Conservation (phyloP, 2,329 filamentous ascomycete genomes). For the Alternaria brassicicola region DNA sequence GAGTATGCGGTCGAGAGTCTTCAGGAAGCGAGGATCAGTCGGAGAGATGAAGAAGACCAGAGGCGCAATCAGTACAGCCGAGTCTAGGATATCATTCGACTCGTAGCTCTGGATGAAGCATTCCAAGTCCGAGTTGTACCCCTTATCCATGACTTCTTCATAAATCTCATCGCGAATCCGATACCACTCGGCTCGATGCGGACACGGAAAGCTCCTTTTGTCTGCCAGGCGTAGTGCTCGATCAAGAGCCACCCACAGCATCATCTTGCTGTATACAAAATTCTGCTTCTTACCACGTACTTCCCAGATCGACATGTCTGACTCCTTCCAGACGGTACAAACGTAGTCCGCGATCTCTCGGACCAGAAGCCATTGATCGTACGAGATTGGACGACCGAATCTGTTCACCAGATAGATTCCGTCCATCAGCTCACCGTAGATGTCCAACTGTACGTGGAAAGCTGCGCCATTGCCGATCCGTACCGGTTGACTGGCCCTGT, state of each 20-base stretch:
- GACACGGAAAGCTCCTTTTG: constrained; percentile 77
- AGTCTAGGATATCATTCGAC: constrained; percentile 71
- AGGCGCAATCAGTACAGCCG: constrained; percentile 75
- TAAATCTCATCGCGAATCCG: constrained; percentile 70
- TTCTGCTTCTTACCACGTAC: constrained; percentile 76
- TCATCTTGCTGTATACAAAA: constrained; percentile 81
- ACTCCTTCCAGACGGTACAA: constrained; percentile 67
- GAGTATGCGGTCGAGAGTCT: constrained; percentile 74
- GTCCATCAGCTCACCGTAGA: constrained; percentile 80
- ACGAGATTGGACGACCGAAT: constrained; percentile 74
- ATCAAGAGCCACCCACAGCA: constrained; percentile 83
- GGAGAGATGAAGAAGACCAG: constrained; percentile 81
- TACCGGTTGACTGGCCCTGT: constrained; percentile 72
- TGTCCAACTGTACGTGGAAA: constrained; percentile 78
- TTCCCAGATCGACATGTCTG: constrained; percentile 85
- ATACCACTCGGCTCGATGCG: constrained; percentile 70
- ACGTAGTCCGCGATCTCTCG: constrained; percentile 74
- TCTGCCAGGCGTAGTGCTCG: constrained; percentile 74
- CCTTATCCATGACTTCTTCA: constrained; percentile 79
- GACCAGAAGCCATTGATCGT: constrained; percentile 76
- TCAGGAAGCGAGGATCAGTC: constrained; percentile 76
- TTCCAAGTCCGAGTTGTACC: constrained; percentile 72
- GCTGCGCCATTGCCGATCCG: constrained; percentile 79
- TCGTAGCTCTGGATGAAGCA: constrained; percentile 81
- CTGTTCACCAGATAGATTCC: constrained; percentile 80